Evolutionary conservation across 306 rosid genomes (phyloP), one percentile per base, ranked within the genome.

Genomic region (Malus orientalis): DNA sequence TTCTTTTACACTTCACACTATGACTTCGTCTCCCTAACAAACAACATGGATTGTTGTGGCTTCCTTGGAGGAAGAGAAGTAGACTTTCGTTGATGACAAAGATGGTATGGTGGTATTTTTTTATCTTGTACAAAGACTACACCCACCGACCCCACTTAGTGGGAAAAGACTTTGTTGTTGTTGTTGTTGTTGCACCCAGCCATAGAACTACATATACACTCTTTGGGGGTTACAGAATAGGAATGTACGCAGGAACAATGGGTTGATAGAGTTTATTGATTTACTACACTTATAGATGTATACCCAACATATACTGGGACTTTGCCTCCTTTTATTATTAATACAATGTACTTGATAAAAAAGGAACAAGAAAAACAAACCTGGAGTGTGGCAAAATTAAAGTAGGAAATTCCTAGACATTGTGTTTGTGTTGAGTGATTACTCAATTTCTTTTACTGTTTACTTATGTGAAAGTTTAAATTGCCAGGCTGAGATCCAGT

Each of bases 401-500:
- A 32, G 69, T n/a, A 59, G 42, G 69, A 42, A 73, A 38, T 38
- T 19, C 30, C 6, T n/a, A 30, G 11, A 12, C 45, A 29, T 23
- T 73, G 14, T 62, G 18, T 20, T 62, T 64, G 19, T 75, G 51
- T 25, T 44, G 62, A 18, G 49, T 44, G 66, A 13, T 10, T 44
- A 51, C 74, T 20, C 14, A 5, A 5, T 23, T 60, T 16, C 3
- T 27, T 40, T 59, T 29, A 60, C 77, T 6, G 25, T 62, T 23
- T 60, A 44, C 77, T 62, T 59, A 70, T 16, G 49, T 27, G 74
- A 57, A 44, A 53, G 32, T 64, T 18, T 64, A 23, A 40, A 76
- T 82, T 87, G 72, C 73, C 95, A 93, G 98, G 95, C 76, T 1
- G 93, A 93, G 70, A 70, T 54, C 53, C 91, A 83, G 68, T 29